A percentile compares a stretch with the other conserved stretches of the same genome.
Evolutionary conservation across 192 early-diverging fungal genomes (phyloP).

Genomic region (Linnemannia zychae): DNA sequence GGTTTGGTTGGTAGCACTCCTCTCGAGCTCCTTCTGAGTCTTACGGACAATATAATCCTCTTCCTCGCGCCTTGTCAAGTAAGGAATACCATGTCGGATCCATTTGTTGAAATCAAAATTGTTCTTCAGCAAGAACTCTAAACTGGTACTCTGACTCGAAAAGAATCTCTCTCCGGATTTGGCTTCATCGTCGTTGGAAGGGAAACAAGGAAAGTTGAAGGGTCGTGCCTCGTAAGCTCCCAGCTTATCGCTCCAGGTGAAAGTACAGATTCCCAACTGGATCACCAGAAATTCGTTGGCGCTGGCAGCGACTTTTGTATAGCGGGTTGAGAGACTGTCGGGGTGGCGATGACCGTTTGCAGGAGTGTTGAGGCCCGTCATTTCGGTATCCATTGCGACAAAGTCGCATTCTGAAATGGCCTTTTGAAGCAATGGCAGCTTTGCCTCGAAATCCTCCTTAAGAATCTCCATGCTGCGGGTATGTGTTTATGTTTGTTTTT

Average conservation of each 20-base stretch:
- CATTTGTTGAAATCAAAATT: constrained; percentile 95
- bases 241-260: constrained; percentile 71
- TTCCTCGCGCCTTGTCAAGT: constrained; percentile 73
- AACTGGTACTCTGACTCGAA: constrained; percentile 60
- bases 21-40: constrained; percentile 24
- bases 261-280: constrained; percentile 90
- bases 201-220: constrained; percentile 94
- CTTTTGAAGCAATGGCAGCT: constrained; percentile 70
- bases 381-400: constrained; percentile 86
- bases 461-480: constrained; percentile 73
- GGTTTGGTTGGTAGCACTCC: neutral
- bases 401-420: constrained; percentile 79
- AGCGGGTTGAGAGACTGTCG: constrained; percentile 47
- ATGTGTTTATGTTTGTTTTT: neutral
- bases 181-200: constrained; percentile 60
- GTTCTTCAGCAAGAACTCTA: constrained; percentile 83
- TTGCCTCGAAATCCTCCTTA: constrained; percentile 70
- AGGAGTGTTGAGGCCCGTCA: constrained; percentile 67
- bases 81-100: constrained; percentile 84
- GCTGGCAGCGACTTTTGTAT: constrained; percentile 35
- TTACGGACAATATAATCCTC: constrained; percentile 30
- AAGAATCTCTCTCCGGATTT: constrained; percentile 67
- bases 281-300: constrained; percentile 65
- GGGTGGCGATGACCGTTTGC: constrained; percentile 20
- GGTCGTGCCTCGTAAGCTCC: constrained; percentile 79